phyloP scores from a whole-genome alignment of 1,139 yeast species.

The Pichia sp. region DNA sequence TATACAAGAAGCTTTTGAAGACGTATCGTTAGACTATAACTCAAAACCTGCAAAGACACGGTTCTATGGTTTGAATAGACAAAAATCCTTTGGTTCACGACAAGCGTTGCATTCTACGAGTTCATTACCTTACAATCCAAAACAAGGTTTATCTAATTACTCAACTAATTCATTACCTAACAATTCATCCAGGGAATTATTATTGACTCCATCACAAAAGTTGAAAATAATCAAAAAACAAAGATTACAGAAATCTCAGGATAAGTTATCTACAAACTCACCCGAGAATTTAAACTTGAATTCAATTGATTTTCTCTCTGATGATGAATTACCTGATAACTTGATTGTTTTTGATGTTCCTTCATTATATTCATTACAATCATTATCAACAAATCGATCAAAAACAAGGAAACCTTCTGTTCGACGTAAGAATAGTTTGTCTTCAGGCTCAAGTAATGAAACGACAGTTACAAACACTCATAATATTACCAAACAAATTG shows the following conservation, averaged over 20 bases:
- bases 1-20: slow-evolving; percentile 30
- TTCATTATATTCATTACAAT: slow-evolving; percentile 43
- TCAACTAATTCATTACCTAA: slow-evolving; percentile 5
- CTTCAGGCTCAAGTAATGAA: slow-evolving; percentile 6
- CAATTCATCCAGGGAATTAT: slow-evolving; percentile 13
- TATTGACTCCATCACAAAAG: slow-evolving; percentile 38
- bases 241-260: slow-evolving; percentile 10
- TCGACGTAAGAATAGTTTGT: slow-evolving; percentile 11
- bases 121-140: slow-evolving; percentile 6
- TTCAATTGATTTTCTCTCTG: slow-evolving; percentile 31
- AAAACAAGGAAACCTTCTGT: slow-evolving; percentile 11
- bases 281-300: slow-evolving; percentile 11
- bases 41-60: slow-evolving; percentile 1
- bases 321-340: slow-evolving; percentile 47
- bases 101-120: slow-evolving; percentile 1
- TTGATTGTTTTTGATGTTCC: slow-evolving; percentile 58
- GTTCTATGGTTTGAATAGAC: slow-evolving; percentile 4
- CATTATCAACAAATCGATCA: slow-evolving; percentile 25
- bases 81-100: background rate
- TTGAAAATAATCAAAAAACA: slow-evolving; percentile 32
- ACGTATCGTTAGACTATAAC: slow-evolving; percentile 20
- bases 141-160: background rate
- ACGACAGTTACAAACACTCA: slow-evolving; percentile 11
- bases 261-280: slow-evolving; percentile 8
- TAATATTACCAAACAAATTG: slow-evolving; percentile 12